Conservation (phyloP, 2,329 filamentous ascomycete genomes). For the Pseudomassariella vexata region DNA sequence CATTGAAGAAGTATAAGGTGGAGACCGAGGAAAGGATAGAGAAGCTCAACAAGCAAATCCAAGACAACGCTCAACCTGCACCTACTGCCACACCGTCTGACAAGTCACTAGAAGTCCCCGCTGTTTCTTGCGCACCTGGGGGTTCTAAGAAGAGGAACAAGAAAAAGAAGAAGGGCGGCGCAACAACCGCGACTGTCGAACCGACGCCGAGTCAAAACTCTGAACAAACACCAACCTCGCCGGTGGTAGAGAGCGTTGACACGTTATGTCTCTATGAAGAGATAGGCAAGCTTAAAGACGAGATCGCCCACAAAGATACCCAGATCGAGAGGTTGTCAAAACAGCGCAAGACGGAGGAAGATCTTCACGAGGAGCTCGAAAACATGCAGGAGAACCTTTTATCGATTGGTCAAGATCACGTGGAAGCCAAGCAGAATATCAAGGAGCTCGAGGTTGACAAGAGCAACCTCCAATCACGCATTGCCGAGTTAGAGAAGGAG, state of each 20-base stretch:
- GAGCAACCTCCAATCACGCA: conserved; percentile 54
- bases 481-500: conserved; percentile 66
- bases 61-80: conserved; percentile 10
- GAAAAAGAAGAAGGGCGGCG: conserved; percentile 78
- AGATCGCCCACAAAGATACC: conserved; percentile 60
- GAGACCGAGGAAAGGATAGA: conserved; percentile 35
- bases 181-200: conserved; percentile 31
- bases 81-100: conserved; percentile 14
- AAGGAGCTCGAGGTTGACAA: conserved; percentile 69
- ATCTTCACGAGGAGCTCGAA: conserved; percentile 80
- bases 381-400: conserved; percentile 74
- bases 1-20: conserved; percentile 29
- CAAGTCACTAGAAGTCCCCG: conserved; percentile 17
- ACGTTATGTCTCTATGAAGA: conserved; percentile 39
- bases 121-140: conserved; percentile 17
- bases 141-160: conserved; percentile 68
- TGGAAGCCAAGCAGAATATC: conserved; percentile 72
- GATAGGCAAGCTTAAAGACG: conserved; percentile 43
- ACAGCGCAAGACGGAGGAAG: conserved; percentile 70
- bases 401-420: conserved; percentile 74
- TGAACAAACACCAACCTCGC: conserved; percentile 26
- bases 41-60: conserved; percentile 32
- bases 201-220: conserved; percentile 29
- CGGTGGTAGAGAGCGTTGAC: conserved; percentile 20
- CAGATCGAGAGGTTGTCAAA: conserved; percentile 67